These are phyloP conservation scores for Aureobasidium sp. DNA, from an alignment of 2,329 filamentous ascomycete species.

Conservation along the genomic window DNA sequence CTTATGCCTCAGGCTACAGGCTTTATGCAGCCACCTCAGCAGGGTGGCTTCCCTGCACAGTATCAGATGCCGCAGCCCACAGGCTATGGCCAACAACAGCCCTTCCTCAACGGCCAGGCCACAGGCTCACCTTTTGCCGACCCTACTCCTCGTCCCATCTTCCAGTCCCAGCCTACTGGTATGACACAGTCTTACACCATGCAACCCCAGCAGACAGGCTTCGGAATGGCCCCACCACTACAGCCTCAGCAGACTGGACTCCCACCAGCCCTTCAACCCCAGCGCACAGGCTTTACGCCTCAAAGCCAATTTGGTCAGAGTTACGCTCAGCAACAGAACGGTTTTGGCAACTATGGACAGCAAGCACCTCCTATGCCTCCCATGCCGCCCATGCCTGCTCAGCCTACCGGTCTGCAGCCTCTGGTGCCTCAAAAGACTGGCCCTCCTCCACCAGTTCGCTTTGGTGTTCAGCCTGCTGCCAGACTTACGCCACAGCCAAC, in stretches of 20 bases:
- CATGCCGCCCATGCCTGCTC: conserved; percentile 46
- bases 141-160: conserved; percentile 40
- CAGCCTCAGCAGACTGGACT: conserved; percentile 43
- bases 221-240: conserved; percentile 43
- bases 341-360: conserved; percentile 26
- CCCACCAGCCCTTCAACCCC: conserved; percentile 39
- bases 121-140: conserved; percentile 49
- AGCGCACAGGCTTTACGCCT: conserved; percentile 40
- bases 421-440: conserved; percentile 73
- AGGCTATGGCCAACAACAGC: conserved; percentile 40
- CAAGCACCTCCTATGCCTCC: conserved; percentile 39
- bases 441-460: conserved; percentile 79
- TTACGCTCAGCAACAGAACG: conserved; percentile 17
- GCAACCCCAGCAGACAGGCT: conserved; percentile 49
- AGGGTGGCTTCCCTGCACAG: conserved; percentile 23
- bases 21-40: conserved; percentile 39
- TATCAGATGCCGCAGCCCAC: conserved; percentile 29
- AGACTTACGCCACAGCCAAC: conserved; percentile 81
- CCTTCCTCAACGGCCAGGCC: conserved; percentile 40
- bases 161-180: conserved; percentile 32
- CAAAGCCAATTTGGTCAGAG: conserved; percentile 22
- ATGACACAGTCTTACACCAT: conserved; percentile 32
- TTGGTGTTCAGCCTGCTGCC: conserved; percentile 69
- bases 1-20: conserved; percentile 35
- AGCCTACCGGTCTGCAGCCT: conserved; percentile 49